Evolutionary conservation across 129 eudicot genomes (phyloP), one percentile per base, ranked within the genome.

Genomic region (Tagetes erecta): DNA sequence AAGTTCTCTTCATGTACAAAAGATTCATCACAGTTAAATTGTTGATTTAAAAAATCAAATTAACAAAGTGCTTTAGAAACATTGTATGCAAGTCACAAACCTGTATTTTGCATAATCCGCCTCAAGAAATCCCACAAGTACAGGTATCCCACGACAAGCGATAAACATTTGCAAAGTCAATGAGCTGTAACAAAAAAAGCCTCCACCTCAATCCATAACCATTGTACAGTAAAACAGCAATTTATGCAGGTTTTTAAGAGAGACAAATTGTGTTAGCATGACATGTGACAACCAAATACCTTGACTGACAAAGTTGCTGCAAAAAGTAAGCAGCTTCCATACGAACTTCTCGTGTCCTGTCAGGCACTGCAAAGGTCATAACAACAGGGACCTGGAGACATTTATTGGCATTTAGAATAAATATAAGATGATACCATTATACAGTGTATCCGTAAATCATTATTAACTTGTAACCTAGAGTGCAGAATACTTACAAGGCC

Each of bases 51-150:
- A 13, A 30, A 27, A 37, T 41, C 35, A 27, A 8, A 40, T 39
- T 30, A 52, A 42, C 14, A 41, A 52, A 7, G 40, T 4, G 31
- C 38, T 53, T 64, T 53, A 34, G 65, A 62, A 71, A 35, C 47
- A 57, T 68, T 5, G 10, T 55, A 45, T 13, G 20, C 39, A 41
- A 81, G 65, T 38, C 44, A 79, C 78, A 44, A 35, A 93, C 98
- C 98, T 90, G 86, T 84, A 90, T 74, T 93, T 93, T 7, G 96
- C 98, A 93, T 90, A 93, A 88, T 93, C 97, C 83, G 98, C 96
- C 86, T 93, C 98, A 36, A 93, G 89, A 84, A 93, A 93, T 74
- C 97, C 97, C 80, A 93, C 98, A 45, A 93, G 86, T 78, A 90
- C 76, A 51, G 98, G 98, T 81, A 93, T 93, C 36, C 98, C 98